phyloP scores from a whole-genome alignment of 371 early-diverging fungal species.

The Funneliformis caledonium region DNA sequence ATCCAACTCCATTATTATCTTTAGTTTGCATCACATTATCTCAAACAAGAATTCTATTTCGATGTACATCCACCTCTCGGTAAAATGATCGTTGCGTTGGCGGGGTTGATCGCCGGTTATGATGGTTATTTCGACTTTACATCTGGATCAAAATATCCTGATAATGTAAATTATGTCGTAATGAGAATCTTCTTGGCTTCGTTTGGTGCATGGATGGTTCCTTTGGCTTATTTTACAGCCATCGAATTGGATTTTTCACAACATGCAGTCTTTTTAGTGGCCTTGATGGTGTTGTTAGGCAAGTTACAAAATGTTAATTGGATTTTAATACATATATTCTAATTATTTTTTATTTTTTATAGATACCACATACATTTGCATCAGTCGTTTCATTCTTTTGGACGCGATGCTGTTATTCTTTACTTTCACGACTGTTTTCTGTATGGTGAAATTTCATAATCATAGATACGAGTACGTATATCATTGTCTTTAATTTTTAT shows the following conservation, averaged over 20 bases:
- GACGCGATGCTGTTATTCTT: slow-evolving; percentile 98
- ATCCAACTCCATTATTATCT: not conserved
- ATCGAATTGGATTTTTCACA: slow-evolving; percentile 74
- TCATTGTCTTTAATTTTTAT: slow-evolving; percentile 9
- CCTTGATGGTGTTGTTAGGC: slow-evolving; percentile 83
- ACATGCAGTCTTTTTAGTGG: slow-evolving; percentile 71
- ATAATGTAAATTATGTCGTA: slow-evolving; percentile 80
- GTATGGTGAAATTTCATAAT: slow-evolving; percentile 77
- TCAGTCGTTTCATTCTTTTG: slow-evolving; percentile 95
- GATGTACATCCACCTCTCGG: slow-evolving; percentile 99
- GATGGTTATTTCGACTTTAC: slow-evolving; percentile 91
- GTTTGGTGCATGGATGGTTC: slow-evolving; percentile 94
- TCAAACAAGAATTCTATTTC: slow-evolving; percentile 95
- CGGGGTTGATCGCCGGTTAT: slow-evolving; percentile 90
- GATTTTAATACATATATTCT: not conserved
- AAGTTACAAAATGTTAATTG: slow-evolving; percentile 25
- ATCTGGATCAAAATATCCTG: slow-evolving; percentile 88
- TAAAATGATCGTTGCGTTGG: slow-evolving; percentile 96
- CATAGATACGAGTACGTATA: slow-evolving; percentile 64
- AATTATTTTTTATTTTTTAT: not conserved
- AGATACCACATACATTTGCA: slow-evolving; percentile 88
- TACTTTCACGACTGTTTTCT: slow-evolving; percentile 84
- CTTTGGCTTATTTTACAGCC: slow-evolving; percentile 92
- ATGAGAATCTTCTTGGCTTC: slow-evolving; percentile 94
- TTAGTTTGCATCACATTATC: slow-evolving; percentile 93